Base-by-base conservation (phyloP, 169 alveolate genomes). In the Eimeria maxima region DNA sequence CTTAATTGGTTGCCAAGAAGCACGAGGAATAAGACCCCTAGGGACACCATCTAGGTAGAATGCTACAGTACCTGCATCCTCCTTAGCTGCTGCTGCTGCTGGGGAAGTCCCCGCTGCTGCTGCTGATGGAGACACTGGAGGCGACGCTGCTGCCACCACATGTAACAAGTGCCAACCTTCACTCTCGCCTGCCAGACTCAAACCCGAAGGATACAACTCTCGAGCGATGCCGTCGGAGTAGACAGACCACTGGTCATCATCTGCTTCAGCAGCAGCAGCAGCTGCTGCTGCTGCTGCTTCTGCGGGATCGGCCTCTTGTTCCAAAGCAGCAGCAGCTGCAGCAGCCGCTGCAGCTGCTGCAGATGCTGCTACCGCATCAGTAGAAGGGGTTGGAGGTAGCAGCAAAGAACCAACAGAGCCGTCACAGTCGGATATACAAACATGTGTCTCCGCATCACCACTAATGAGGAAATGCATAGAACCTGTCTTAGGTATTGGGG, bases 81-180 rank as follows among this genome's bases (percentile, higher is more conserved):
- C 71, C 22, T 50, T 22, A n/a, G 87, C 87, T 60, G 69, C 69
- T 60, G 69, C 69, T 60, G 69, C 69, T 60, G 60, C 60, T 11
- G 60, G 3, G 0, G 84, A n/a, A 11, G 84, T 38, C 20, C 55
- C 73, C 11, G 90, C 73, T n/a, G 90, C 71, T 45, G 63, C 65
- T 22, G 60, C 88, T 42, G 60, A 20, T 71, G 87, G 63, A 16
- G 69, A 11, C 4, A 4, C 5, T 13, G n/a, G 27, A 16, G 90
- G 73, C 65, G 90, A 42, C 24, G 90, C 73, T 45, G 90, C 71
- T 24, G 73, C 65, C 2, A 81, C 90, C 71, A 81, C 90, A 47
- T 81, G 90, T 47, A 81, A 47, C 90, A 81, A 50, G n/a, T 81
- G 90, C 90, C 90, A 81, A 42, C 90, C 90, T 14, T 81, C 90